Evolutionary conservation across 768 basidiomycete species (phyloP), one percentile per base, ranked within the genome.

Genomic region (Pisolithus orientalis): DNA sequence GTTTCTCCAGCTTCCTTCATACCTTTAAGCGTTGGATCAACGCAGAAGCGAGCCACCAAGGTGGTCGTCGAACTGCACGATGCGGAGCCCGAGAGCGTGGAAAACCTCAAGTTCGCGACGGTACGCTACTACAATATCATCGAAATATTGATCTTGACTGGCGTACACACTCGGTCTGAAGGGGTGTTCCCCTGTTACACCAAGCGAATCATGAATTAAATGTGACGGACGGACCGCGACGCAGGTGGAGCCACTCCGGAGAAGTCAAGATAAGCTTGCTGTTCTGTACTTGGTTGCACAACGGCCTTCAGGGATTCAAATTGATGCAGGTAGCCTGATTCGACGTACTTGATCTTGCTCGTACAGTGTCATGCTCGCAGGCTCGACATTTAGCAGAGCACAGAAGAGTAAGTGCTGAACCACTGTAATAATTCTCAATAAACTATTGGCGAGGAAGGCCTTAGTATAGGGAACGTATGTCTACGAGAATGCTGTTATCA

Each of bases 221-320:
- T 16, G 21, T 6, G 6, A 32, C 6, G n/a, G 13, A 37, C 57
- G 72, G 74, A 47, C 85, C 85, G 62, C 84, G 83, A 25, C 80
- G 78, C 28, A 85, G 78, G 62, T 85, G 83, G 64, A 80, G 83
- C 83, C 84, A 85, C 34, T 82, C 80, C 3, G 86, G 87, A 0
- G 85, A 80, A 53, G 80, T 83, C 66, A 87, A 71, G 13, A 83
- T 88, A 53, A 89, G 60, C 65, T 91, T 90, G 65, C 89, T 76
- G 60, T 75, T 72, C 60, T 76, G 75, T 53, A 85, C 79, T 59
- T 87, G 78, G 72, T 16, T 77, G 61, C 25, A 85, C 81, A 17
- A 84, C 60, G 27, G 65, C 68, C 65, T 83, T 85, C 52, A 85
- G 68, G 47, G 73, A 78, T 52, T 81, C 78, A 61, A 83, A 87